These are phyloP conservation scores for Fonsecaea nubica DNA, from an alignment of 2,329 filamentous ascomycete species.

Conservation along the genomic window DNA sequence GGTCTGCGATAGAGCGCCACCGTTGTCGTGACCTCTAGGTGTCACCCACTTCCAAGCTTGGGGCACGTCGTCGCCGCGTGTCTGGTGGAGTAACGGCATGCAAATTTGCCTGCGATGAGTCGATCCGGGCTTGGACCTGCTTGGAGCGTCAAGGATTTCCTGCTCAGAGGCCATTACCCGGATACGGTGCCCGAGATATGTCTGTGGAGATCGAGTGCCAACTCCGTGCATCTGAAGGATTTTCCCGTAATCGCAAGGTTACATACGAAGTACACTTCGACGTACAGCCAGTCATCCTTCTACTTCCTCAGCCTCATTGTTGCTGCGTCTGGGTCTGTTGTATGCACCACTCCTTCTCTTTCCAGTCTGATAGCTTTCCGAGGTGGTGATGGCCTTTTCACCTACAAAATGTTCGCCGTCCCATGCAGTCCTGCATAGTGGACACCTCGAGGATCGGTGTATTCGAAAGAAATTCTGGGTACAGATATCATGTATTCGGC, in stretches of 20 bases:
- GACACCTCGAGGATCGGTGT: conserved; percentile 68
- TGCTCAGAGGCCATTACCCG: conserved; percentile 2
- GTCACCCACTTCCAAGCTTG: conserved; percentile 10
- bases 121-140: conserved; percentile 15
- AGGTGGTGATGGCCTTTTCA: conserved; percentile 54
- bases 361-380: conserved; percentile 42
- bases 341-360: conserved; percentile 40
- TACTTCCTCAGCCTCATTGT: conserved; percentile 22
- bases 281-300: conserved; percentile 2
- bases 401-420: conserved; percentile 60
- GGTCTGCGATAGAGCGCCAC: conserved; percentile 10
- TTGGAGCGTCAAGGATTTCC: conserved; percentile 2
- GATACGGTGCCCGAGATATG: not conserved
- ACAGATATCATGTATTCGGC: conserved; percentile 79
- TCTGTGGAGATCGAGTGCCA: not conserved
- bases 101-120: not conserved
- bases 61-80: conserved; percentile 7
- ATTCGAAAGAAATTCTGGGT: conserved; percentile 74
- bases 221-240: not conserved
- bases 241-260: not conserved
- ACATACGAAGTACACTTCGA: not conserved
- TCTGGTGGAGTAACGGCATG: not conserved
- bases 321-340: conserved; percentile 18
- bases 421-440: conserved; percentile 62
- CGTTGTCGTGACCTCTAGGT: conserved; percentile 2